A percentile compares a stretch with the other conserved stretches of the same genome.
Conservation (phyloP, 2,329 filamentous ascomycete genomes). For the Calonectria naviculata region DNA sequence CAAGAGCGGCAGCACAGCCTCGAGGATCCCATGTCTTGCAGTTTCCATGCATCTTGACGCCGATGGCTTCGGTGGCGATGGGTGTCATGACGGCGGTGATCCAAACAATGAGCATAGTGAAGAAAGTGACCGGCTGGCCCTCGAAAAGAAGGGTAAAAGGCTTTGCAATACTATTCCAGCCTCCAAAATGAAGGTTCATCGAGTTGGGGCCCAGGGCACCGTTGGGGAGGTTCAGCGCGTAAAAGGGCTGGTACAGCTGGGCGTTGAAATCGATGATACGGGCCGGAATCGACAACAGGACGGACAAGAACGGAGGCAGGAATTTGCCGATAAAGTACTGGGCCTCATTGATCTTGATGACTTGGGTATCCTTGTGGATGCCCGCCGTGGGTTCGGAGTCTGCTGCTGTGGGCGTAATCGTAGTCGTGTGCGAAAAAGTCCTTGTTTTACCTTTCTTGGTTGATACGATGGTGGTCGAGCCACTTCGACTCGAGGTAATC, state of each 20-base stretch:
- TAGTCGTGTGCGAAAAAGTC: constrained; percentile 30
- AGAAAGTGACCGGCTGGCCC: constrained; percentile 41
- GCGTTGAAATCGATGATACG: constrained; percentile 57
- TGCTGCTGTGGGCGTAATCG: constrained; percentile 22
- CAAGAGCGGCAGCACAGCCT: constrained; percentile 37
- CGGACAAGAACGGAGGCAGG: constrained; percentile 53
- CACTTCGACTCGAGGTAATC: constrained; percentile 29
- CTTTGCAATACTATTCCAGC: constrained; percentile 48
- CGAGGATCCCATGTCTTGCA: constrained; percentile 31
- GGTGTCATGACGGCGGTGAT: constrained; percentile 35
- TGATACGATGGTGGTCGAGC: constrained; percentile 33
- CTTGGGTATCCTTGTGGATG: constrained; percentile 23
- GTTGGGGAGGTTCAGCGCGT: constrained; percentile 50
- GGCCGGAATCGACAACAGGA: constrained; percentile 53
- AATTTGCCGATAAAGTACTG: constrained; percentile 56
- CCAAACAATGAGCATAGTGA: constrained; percentile 40
- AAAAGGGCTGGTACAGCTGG: constrained; percentile 58
- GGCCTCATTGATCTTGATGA: constrained; percentile 32
- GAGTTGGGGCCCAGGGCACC: constrained; percentile 55
- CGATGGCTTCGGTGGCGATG: constrained; percentile 38
- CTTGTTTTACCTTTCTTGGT: constrained; percentile 32
- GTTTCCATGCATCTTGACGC: constrained; percentile 39
- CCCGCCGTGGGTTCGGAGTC: constrained; percentile 14
- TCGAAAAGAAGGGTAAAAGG: constrained; percentile 47
- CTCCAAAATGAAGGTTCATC: constrained; percentile 54